Percentiles rank a stretch among this genome's conserved stretches.
These are phyloP conservation scores for Paramecium octaurelia DNA, from an alignment of 73 alveolate species.

Conservation along the genomic window DNA sequence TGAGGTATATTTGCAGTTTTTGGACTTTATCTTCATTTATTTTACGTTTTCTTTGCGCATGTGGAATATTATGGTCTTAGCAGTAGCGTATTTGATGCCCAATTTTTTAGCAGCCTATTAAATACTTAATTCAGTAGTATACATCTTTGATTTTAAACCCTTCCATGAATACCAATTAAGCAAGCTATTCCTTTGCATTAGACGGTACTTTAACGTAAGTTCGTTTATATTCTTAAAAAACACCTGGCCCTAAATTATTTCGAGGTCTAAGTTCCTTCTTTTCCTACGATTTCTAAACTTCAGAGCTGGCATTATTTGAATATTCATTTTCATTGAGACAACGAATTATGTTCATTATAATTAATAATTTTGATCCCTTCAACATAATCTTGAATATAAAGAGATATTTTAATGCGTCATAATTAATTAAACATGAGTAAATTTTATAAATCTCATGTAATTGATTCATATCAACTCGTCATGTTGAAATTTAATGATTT, in stretches of 20 bases:
- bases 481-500: background rate
- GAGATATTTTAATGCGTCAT: background rate
- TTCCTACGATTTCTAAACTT: background rate
- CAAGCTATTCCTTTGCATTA: background rate
- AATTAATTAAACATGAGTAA: background rate
- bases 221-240: background rate
- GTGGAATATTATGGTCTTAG: slow-evolving; percentile 19
- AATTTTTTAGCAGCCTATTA: background rate
- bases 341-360: background rate
- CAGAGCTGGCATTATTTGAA: background rate
- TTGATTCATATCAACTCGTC: background rate
- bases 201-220: background rate
- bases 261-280: background rate
- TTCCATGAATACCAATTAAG: background rate
- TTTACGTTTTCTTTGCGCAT: background rate
- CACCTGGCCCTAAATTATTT: background rate
- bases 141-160: slow-evolving; percentile 27
- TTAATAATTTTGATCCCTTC: background rate
- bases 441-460: background rate
- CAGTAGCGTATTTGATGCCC: slow-evolving; percentile 11
- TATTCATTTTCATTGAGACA: background rate
- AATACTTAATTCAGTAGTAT: background rate
- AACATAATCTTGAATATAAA: background rate
- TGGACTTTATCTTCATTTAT: background rate
- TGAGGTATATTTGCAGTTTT: background rate